Evolutionary conservation across 1,284 basidiomycete genomes (phyloP), one percentile per base, ranked within the genome.

Genomic region (Ganoderma multipileum): DNA sequence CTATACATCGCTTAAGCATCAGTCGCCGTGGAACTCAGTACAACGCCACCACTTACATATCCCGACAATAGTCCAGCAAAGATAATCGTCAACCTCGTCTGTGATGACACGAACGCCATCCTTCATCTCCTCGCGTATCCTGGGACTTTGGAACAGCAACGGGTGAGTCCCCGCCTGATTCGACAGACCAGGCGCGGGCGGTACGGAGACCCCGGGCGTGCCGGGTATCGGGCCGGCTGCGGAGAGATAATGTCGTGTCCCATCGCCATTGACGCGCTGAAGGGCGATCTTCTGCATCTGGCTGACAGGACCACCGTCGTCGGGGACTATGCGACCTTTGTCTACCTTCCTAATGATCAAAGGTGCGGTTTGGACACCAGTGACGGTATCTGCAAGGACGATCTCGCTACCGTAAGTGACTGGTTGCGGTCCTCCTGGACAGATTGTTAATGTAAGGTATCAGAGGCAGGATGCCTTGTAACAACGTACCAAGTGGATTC

Each of bases 221-320:
- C 91, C 91, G 69, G 91, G 89, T 65, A 92, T 83, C n/a, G 92
- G 92, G 7, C 92, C 92, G n/a, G 91, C 89, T 18, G 94, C 94
- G 62, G 93, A 93, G 62, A 95, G 81, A 78, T 95, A 95, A 79
- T 93, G 92, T 75, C 92, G 86, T 33, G 91, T 88, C 36, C 92
- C 92, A 78, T 95, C 93, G 63, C 89, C 83, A 75, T 93, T 93
- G 64, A 95, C 87, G 64, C 95, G 87, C 77, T 96, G 93, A 59
- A 98, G 83, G 0, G 95, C 96, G 68, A 98, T 93, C 81, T 97
- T 96, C 82, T 98, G 96, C 89, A 98, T 94, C 79, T 98, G 96
- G 76, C 95, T 96, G 66, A 98, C 94, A 28, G 96, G 96, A 1
- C 95, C 95, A 26, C 92, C 94, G 79, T 95, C 93, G 72, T 94